Evolutionary conservation across 2,329 filamentous ascomycete genomes (phyloP).

Genomic region (Neopestalotiopsis sp.): DNA sequence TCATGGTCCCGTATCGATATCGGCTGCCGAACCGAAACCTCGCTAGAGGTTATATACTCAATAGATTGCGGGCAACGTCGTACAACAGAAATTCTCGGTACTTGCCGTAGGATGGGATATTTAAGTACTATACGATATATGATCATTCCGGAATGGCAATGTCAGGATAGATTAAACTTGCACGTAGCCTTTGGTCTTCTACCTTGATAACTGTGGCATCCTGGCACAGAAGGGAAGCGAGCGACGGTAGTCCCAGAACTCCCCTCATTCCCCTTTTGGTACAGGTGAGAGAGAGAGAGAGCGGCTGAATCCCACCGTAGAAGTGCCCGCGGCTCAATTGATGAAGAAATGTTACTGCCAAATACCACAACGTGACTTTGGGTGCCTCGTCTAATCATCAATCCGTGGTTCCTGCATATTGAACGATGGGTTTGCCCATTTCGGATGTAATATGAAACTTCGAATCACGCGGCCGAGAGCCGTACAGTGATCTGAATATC

Average conservation of each 20-base stretch:
- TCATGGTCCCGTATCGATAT: conserved; percentile 8
- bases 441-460: no score
- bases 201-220: neutral
- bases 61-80: neutral
- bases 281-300: no score
- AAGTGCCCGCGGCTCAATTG: no score
- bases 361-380: no score
- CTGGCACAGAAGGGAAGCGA: neutral
- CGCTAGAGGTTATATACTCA: neutral
- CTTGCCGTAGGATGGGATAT: neutral
- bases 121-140: neutral
- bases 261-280: no score
- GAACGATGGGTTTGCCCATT: no score
- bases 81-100: neutral
- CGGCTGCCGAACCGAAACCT: neutral
- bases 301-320: no score
- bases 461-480: no score
- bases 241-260: neutral
- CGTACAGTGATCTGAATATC: no score
- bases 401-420: no score
- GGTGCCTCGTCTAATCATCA: no score
- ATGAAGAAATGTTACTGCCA: no score
- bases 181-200: neutral
- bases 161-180: neutral
- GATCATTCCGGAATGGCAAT: neutral